Evolutionary conservation across 176 grass and related monocot genomes (phyloP).

Genomic region (Metroxylon sagu): DNA sequence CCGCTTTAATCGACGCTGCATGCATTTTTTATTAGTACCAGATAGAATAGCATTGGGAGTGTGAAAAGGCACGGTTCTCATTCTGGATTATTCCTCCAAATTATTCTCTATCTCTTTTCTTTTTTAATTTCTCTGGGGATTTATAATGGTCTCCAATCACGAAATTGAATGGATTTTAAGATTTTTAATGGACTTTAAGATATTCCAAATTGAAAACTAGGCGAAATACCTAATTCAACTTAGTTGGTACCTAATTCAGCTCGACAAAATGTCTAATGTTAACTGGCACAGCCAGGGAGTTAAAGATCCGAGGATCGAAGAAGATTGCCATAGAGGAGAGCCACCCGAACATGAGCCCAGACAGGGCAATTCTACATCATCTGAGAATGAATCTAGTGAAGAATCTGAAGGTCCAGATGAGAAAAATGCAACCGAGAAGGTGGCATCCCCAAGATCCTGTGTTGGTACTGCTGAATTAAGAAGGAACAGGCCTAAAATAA

Average conservation of each 20-base stretch:
- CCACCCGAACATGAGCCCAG: slow-evolving; percentile 26
- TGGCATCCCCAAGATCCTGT: slow-evolving; percentile 6
- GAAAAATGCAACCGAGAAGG: slow-evolving; percentile 28
- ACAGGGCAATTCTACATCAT: slow-evolving; percentile 25
- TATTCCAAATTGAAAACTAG: slow-evolving; percentile 90
- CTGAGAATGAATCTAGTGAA: slow-evolving; percentile 36
- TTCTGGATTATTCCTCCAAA: too few species aligned
- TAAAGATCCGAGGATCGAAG: slow-evolving; percentile 42
- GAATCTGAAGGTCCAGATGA: slow-evolving; percentile 34
- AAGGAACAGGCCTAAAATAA: too few species aligned
- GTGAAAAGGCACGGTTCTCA: too few species aligned
- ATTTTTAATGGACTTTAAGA: too few species aligned
- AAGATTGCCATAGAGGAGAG: slow-evolving; percentile 25
- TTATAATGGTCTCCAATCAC: too few species aligned
- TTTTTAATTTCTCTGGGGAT: too few species aligned
- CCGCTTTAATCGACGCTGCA: too few species aligned
- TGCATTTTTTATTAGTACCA: too few species aligned
- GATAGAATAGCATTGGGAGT: too few species aligned
- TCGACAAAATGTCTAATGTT: slow-evolving; percentile 59
- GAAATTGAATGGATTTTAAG: too few species aligned
- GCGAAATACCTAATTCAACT: slow-evolving; percentile 86
- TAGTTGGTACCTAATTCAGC: too few species aligned
- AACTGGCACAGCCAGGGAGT: slow-evolving; percentile 82
- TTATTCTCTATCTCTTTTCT: too few species aligned
- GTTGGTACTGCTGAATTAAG: slow-evolving; percentile 16